Base-by-base conservation (phyloP, 305 asterid species). In the Fraxinus greggii region DNA sequence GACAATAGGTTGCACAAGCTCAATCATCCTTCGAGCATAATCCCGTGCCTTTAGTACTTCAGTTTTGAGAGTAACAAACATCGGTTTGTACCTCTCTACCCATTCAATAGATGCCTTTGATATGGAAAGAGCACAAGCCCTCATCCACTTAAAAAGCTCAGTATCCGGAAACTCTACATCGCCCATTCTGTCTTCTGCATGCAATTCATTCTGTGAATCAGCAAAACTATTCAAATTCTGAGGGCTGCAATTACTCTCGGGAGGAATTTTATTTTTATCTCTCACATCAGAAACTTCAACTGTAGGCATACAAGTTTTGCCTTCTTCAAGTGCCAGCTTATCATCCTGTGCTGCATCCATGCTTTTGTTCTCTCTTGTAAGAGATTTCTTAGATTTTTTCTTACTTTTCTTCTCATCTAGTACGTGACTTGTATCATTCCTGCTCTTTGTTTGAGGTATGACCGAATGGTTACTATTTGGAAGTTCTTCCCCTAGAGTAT, bases 61-160 rank as follows among this genome's bases (percentile, higher is more conserved):
- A 17, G 89, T 76, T 86, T 75, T 90, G 40, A 90, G 79, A 83
- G 79, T 63, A 32, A 73, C 79, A 79, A 92, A 72, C 61, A 87
- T 78, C 15, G 97, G 98, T 36, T 87, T 91, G 82, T 86, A 86
- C 86, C 90, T 92, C 89, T 93, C 93, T 61, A 93, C 80, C 97
- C 95, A 92, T 56, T 89, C 88, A 21, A 89, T 89, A 67, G 92
- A 94, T 59, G 90, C 87, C 84, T 89, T 85, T 72, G 91, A 89
- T 48, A 86, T 51, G 59, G 93, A 83, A 78, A 90, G 77, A 45
- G 89, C 89, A 54, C 88, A 86, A 72, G 87, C 84, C 87, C 88
- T 88, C 74, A 96, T 80, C 88, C 79, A 84, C 86, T 85, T 91
- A 84, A 92, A 89, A 82, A 88, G 81, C 63, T 85, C 63, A 35